These are phyloP conservation scores for Pseudocercospora ulei DNA, from an alignment of 2,329 filamentous ascomycete genomes.

Conservation along the genomic window DNA sequence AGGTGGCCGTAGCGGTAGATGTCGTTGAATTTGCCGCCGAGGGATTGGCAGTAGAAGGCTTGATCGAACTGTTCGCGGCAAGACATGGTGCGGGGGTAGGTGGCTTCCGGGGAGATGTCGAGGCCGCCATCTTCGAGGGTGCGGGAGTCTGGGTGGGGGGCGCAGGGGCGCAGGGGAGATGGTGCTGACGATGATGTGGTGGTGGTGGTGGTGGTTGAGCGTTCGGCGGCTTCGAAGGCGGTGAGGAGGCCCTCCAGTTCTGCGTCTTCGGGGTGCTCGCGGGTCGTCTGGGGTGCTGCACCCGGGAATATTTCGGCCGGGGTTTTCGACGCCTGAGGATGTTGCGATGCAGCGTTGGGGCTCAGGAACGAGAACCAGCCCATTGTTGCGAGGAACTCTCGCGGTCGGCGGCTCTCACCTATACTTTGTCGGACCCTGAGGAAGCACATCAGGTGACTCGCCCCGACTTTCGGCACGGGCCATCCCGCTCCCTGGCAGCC, in stretches of 20 bases:
- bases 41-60: constrained; percentile 85
- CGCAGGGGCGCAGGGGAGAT: no score
- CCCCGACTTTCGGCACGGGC: no score
- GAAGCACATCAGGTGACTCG: no score
- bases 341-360: no score
- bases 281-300: constrained; percentile 26
- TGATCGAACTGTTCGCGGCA: constrained; percentile 85
- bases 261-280: constrained; percentile 43
- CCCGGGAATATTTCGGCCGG: no score
- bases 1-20: constrained; percentile 78
- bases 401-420: no score
- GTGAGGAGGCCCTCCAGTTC: constrained; percentile 48
- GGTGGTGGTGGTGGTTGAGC: constrained; percentile 13
- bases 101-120: constrained; percentile 48
- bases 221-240: constrained; percentile 36
- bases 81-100: constrained; percentile 73
- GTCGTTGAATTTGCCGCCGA: constrained; percentile 83
- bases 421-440: no score
- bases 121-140: constrained; percentile 27
- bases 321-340: no score
- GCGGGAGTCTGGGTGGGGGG: constrained; percentile 20
- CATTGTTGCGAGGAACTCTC: no score
- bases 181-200: no score
- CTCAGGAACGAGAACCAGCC: no score
- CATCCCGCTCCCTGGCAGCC: no score